Evolutionary conservation across 306 rosid genomes (phyloP), one percentile per base, ranked within the genome.

Genomic region (Dalbergia cochinchinensis): DNA sequence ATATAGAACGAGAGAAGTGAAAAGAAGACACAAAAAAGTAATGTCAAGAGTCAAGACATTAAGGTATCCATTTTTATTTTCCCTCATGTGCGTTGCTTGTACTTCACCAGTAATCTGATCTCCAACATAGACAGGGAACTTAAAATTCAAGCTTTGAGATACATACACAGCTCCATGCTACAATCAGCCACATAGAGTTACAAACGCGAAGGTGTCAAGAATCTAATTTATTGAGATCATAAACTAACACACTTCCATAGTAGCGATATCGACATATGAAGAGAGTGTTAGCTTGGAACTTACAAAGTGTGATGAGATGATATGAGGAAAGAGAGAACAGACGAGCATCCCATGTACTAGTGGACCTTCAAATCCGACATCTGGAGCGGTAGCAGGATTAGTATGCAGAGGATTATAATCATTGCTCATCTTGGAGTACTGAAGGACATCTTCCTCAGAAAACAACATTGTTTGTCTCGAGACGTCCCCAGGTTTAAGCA

Each of bases 301-400:
- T n/a, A n/a, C n/a, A n/a, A n/a, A n/a, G n/a, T n/a, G n/a, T n/a
- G n/a, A n/a, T n/a, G 65, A 89, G 82, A 90, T 83, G 85, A 93
- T 91, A 51, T 60, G 84, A 12, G 97, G 93, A 79, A 93, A 89
- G 79, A 92, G 83, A 37, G 96, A 85, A 68, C 97, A 92, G 47
- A 93, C 99, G 9, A 95, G 96, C 97, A 91, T 88, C 80, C 97
- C 96, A 0, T 90, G 99, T 60, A 91, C 97, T 6, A 93, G 74
- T 44, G 89, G 83, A 68, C 82, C 90, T 45, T 91, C 82, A 16
- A 91, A 92, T 39, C 97, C 99, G 42, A 90, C 87, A 45, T 78
- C 84, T 69, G 5, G 88, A 34, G 98, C 99, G 55, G 85, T 59
- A 3, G 66, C 89, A 0, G 90, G 65, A 85, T 92, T 90, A 11